A percentile compares a stretch with the other conserved stretches of the same genome.
Evolutionary conservation across 1,139 yeast species (phyloP).

Genomic region (Pneumocystis canis): DNA sequence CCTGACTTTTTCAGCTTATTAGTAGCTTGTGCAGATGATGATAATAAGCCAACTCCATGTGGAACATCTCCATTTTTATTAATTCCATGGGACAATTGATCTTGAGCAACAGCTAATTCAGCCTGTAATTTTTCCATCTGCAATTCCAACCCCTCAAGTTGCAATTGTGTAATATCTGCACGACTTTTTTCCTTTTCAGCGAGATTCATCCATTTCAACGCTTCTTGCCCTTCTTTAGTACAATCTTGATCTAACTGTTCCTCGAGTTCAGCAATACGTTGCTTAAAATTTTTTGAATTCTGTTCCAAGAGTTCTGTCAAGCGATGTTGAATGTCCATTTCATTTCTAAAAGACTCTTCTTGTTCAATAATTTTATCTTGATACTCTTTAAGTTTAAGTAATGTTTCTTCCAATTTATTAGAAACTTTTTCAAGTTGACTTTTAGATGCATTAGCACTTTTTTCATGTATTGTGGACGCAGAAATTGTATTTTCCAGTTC

Average conservation of each 20-base stretch:
- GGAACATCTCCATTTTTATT: constrained; percentile 6
- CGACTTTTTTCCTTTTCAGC: constrained; percentile 21
- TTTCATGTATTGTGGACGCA: constrained; percentile 14
- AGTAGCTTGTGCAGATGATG: constrained; percentile 33
- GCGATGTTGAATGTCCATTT: constrained; percentile 50
- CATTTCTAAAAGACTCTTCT: constrained; percentile 45
- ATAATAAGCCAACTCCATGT: constrained; percentile 21
- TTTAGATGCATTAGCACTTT: constrained; percentile 19
- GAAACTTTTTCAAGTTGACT: constrained; percentile 28
- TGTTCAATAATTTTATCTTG: constrained; percentile 35
- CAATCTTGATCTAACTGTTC: constrained; percentile 30
- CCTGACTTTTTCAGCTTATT: constrained; percentile 38
- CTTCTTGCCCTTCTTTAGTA: constrained; percentile 21
- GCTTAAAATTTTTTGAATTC: constrained; percentile 23
- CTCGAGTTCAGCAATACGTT: constrained; percentile 31
- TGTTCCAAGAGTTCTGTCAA: constrained; percentile 45
- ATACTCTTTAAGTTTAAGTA: constrained; percentile 32
- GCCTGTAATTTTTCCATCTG: constrained; percentile 15
- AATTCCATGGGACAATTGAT: constrained; percentile 7
- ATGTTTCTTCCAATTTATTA: constrained; percentile 27
- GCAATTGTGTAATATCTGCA: constrained; percentile 21
- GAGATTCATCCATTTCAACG: constrained; percentile 21
- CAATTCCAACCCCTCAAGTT: constrained; percentile 22
- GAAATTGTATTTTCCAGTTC: constrained; percentile 25
- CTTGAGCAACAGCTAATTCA: constrained; percentile 10